Percentiles rank a stretch among this genome's conserved stretches.
Evolutionary conservation across 148 eudicot species (phyloP).

Genomic region (Rhododendron mucronatum): DNA sequence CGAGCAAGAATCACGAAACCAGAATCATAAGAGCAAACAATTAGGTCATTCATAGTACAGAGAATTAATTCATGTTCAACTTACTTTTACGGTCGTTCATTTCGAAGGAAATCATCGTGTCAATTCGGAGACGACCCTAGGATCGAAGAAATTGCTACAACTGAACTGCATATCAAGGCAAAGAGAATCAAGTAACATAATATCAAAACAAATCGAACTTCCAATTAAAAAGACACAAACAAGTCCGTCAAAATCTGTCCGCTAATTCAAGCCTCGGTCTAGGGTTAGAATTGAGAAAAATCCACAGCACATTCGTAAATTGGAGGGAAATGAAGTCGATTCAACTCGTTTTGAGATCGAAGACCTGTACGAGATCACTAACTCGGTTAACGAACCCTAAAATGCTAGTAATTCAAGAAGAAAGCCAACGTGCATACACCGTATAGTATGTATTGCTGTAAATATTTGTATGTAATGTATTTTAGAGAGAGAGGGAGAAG

Average conservation of each 20-base stretch:
- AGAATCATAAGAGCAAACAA: not conserved
- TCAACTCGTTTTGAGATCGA: not conserved
- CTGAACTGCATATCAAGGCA: not conserved
- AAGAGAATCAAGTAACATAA: not conserved
- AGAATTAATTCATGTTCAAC: conserved; percentile 12
- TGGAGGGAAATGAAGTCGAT: not conserved
- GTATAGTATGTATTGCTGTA: no score
- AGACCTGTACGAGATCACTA: not conserved
- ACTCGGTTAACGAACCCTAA: not conserved
- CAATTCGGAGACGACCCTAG: not conserved
- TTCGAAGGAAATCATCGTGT: conserved; percentile 55
- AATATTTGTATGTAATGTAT: no score
- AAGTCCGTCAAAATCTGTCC: not conserved
- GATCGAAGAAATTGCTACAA: not conserved
- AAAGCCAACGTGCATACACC: not conserved
- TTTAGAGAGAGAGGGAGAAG: not conserved
- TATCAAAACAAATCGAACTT: not conserved
- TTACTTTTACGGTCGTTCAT: conserved; percentile 64
- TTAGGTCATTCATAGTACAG: no score
- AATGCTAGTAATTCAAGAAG: not conserved
- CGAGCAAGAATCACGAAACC: not conserved
- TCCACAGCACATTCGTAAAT: not conserved
- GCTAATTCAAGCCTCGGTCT: not conserved
- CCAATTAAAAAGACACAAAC: not conserved
- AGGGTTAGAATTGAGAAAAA: conserved; percentile 5